phyloP scores from a whole-genome alignment of 176 grass and related monocot genomes.

The Musa troglodytarum region DNA sequence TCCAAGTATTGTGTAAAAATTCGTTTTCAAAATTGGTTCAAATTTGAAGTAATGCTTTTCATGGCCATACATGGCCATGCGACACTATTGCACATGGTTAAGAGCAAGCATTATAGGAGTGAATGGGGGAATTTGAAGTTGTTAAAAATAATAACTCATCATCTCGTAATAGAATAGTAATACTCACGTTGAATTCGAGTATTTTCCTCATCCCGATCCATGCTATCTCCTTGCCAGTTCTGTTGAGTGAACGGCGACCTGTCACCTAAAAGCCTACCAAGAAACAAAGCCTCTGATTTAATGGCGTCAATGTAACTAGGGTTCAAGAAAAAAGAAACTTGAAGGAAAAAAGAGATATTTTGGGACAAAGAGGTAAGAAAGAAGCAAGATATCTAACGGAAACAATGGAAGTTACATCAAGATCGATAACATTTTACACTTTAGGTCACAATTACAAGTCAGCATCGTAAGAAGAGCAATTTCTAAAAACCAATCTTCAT shows the following conservation, averaged over 20 bases:
- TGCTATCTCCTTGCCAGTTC: constrained; percentile 92
- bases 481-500: no score
- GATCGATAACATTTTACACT: background rate
- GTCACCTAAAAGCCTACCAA: constrained; percentile 69
- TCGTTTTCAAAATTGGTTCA: background rate
- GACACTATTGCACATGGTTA: background rate
- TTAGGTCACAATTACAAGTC: no score
- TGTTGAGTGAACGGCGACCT: constrained; percentile 96
- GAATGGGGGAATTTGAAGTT: background rate
- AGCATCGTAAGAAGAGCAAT: no score
- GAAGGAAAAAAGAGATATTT: background rate
- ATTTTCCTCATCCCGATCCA: constrained; percentile 98
- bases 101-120: background rate
- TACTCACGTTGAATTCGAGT: constrained; percentile 80
- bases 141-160: background rate
- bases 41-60: background rate
- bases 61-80: background rate
- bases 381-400: no score
- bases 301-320: background rate
- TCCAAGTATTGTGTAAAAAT: background rate
- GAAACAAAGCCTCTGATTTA: background rate
- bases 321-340: background rate
- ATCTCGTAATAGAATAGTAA: constrained; percentile 1
- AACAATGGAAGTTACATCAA: background rate
- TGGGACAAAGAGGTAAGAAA: background rate